phyloP scores from a whole-genome alignment of 2,329 filamentous ascomycete species.

The Tolypocladium cylindrosporum region DNA sequence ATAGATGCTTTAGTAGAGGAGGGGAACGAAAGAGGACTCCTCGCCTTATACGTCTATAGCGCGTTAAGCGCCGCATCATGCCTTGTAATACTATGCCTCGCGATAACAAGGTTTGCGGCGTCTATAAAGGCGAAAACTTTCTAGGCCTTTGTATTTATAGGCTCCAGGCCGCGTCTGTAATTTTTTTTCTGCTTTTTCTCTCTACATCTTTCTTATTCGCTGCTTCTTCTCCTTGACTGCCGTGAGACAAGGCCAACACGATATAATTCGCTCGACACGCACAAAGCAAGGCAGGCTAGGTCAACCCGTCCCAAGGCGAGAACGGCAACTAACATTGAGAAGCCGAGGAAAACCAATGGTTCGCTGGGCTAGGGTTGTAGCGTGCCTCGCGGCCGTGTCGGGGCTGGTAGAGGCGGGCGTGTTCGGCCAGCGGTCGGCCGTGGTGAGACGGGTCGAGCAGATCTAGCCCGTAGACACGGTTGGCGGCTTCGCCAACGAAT shows the following conservation, averaged over 20 bases:
- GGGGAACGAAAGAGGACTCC: no score
- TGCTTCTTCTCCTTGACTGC: background rate
- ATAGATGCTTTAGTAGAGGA: no score
- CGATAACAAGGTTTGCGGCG: background rate
- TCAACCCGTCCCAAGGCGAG: no score
- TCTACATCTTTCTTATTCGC: background rate
- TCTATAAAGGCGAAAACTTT: background rate
- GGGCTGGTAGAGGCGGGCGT: background rate
- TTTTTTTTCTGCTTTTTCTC: background rate
- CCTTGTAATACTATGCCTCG: background rate
- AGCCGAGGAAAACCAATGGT: background rate
- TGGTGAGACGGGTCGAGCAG: background rate
- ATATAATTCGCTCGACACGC: no score
- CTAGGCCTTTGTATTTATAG: background rate
- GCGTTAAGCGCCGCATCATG: background rate
- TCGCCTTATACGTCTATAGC: background rate
- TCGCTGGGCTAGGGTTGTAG: background rate
- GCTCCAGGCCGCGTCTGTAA: background rate
- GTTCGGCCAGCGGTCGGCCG: background rate
- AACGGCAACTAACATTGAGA: background rate
- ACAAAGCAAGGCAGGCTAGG: background rate
- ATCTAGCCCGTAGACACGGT: background rate
- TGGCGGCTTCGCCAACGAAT: background rate
- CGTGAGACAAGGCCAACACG: background rate
- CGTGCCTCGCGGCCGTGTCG: background rate